Evolutionary conservation across 139 green algal species (phyloP), one percentile per base, ranked within the genome.

Genomic region (Coccomyxa sp.): DNA sequence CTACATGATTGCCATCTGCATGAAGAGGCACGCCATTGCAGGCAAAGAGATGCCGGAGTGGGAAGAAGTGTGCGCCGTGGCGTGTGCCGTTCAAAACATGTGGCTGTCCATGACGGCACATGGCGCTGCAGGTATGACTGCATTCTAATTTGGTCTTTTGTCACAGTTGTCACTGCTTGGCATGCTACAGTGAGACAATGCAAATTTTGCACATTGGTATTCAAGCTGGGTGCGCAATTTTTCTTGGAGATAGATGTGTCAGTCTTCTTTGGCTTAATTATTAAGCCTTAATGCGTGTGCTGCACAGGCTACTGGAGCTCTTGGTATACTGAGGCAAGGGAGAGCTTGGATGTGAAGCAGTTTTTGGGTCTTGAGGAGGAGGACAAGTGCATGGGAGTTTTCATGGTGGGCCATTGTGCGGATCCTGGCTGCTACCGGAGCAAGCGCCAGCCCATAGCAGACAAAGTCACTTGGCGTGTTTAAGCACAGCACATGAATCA

Each of bases 61-160:
- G 91, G 91, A 94, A 82, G 91, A 94, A 76, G 86, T 91, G 58
- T 82, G 82, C 13, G 87, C 91, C 12, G 84, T 88, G 23, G 66
- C 87, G 0, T 89, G 84, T 67, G 91, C 88, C 1, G 91, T 92
- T 11, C 90, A 93, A 84, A 91, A 90, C 75, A 85, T 92, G 83
- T 57, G 51, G n/a, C 79, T 92, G 0, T 67, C 85, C 71, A 82
- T 82, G 17, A 85, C 79, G 16, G 79, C 85, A 0, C 68, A 89
- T 51, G 85, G 86, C 14, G 25, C 91, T 21, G 86, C 67, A 77
- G 81, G 79, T 84, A 13, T 16, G 82, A 31, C 9, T 67, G 13
- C 38, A 76, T 18, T 18, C 68, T 58, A 58, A 59, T 30, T 63
- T 58, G 51, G 27, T 23, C 51, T 58, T 7, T 1, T 38, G 15